These are phyloP conservation scores for Arthrobotrys entomopaga DNA, from an alignment of 2,329 filamentous ascomycete genomes.

Conservation along the genomic window DNA sequence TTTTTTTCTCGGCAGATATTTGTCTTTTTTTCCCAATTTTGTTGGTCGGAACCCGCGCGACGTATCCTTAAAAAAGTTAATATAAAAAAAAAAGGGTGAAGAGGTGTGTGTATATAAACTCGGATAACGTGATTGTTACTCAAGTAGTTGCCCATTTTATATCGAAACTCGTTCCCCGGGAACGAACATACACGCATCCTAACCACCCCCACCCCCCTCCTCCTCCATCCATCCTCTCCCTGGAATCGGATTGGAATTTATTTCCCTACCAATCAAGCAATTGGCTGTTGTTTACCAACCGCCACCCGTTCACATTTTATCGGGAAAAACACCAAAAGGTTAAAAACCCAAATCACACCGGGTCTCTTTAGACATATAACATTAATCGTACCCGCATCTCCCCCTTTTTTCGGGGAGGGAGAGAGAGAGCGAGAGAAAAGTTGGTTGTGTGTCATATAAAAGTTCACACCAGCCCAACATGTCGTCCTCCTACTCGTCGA, in stretches of 20 bases:
- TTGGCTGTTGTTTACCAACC: no score
- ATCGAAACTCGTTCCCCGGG: slow-evolving; percentile 5
- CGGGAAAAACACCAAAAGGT: not conserved
- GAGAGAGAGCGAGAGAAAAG: not conserved
- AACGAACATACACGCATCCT: no score
- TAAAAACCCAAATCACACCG: no score
- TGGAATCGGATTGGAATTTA: no score
- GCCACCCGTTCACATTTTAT: slow-evolving; percentile 5
- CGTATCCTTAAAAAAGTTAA: slow-evolving; percentile 3
- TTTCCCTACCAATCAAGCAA: no score
- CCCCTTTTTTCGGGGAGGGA: no score
- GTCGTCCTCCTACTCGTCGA: slow-evolving; percentile 55
- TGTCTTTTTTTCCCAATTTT: slow-evolving; percentile 27
- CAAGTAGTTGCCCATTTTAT: slow-evolving; percentile 9
- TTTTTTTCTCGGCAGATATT: slow-evolving; percentile 17
- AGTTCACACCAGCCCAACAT: not conserved
- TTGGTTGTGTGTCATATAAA: no score
- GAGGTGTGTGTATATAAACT: slow-evolving; percentile 11
- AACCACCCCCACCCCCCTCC: no score
- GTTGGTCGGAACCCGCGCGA: slow-evolving; percentile 49
- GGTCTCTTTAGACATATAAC: no score
- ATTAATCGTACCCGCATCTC: no score
- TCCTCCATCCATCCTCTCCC: no score
- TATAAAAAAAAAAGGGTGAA: slow-evolving; percentile 20
- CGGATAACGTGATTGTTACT: slow-evolving; percentile 51